These are phyloP conservation scores for Kwoniella dejecticola DNA, from an alignment of 768 basidiomycete species.

Conservation along the genomic window DNA sequence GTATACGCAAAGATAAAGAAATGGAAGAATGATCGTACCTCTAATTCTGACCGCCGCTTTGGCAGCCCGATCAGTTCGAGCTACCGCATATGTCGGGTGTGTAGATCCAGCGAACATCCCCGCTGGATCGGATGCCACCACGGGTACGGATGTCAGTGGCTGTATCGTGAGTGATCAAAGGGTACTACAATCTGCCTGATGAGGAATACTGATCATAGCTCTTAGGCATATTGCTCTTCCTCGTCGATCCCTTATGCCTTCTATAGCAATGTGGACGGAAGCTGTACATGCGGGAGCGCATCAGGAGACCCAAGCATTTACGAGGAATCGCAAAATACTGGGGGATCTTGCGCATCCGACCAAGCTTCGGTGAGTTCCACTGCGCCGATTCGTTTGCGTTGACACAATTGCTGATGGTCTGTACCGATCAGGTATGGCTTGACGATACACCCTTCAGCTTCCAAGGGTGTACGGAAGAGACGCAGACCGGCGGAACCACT, in stretches of 20 bases:
- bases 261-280: neutral
- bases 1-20: neutral
- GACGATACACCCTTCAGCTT: neutral
- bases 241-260: neutral
- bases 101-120: neutral
- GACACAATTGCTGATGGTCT: neutral
- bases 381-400: neutral
- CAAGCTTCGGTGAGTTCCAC: slow-evolving; percentile 1
- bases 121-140: neutral
- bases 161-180: slow-evolving; percentile 1
- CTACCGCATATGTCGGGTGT: slow-evolving; percentile 7
- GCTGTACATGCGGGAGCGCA: neutral
- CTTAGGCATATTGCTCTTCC: too few species aligned
- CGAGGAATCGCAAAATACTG: neutral
- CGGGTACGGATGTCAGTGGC: neutral
- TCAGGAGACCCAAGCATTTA: neutral
- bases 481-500: neutral
- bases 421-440: neutral
- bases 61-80: slow-evolving; percentile 1
- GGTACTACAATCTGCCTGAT: too few species aligned
- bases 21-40: slow-evolving; percentile 9
- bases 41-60: neutral
- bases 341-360: neutral
- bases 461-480: neutral
- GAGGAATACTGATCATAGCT: too few species aligned